These are phyloP conservation scores for Corymbia calophylla DNA, from an alignment of 441 rosid species.

Conservation along the genomic window DNA sequence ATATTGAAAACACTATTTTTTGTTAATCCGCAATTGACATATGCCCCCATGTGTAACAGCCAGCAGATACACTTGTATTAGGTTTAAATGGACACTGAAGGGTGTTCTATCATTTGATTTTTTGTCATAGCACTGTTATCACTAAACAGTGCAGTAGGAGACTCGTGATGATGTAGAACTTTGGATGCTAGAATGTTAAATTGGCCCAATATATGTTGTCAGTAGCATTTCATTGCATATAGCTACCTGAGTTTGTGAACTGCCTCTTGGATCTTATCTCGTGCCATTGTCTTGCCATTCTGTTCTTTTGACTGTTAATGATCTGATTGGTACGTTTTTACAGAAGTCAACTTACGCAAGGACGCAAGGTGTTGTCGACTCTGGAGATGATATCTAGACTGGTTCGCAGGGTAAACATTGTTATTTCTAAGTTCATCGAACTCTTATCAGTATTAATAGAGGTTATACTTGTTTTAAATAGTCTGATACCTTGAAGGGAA, in stretches of 20 bases:
- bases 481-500: not conserved
- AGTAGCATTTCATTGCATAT: not conserved
- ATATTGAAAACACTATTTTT: not conserved
- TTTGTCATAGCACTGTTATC: not conserved
- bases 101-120: not conserved
- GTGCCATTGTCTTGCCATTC: not conserved
- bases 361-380: conserved; percentile 77
- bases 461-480: not conserved
- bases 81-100: not conserved
- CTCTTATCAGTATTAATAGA: not conserved
- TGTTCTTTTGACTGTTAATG: not conserved
- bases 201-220: not conserved
- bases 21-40: not conserved
- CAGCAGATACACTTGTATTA: not conserved
- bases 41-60: not conserved
- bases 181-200: not conserved
- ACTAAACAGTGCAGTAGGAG: not conserved
- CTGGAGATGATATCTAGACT: conserved; percentile 80
- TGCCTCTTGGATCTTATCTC: not conserved
- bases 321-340: conserved; percentile 2
- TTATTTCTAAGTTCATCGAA: not conserved
- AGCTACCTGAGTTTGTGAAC: not conserved
- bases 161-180: not conserved
- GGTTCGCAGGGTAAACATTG: conserved; percentile 57
- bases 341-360: conserved; percentile 83